phyloP scores from a whole-genome alignment of 495 filamentous ascomycete species.

The Xylaria acuta region DNA sequence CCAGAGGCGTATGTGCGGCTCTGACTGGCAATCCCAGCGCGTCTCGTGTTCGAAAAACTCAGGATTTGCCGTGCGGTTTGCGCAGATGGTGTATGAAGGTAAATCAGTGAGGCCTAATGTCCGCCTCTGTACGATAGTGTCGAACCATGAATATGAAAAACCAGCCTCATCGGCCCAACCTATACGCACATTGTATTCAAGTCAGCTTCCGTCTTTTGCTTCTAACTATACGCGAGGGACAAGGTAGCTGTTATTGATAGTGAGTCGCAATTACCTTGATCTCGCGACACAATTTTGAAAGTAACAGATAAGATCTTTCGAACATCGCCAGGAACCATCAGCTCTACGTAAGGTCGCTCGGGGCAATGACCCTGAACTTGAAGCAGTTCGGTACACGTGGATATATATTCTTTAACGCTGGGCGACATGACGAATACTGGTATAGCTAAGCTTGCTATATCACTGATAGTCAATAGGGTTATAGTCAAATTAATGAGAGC shows the following conservation, averaged over 20 bases:
- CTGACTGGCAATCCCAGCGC: neutral
- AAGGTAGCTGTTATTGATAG: neutral
- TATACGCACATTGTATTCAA: neutral
- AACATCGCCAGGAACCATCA: neutral
- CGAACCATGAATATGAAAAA: neutral
- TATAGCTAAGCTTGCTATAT: neutral
- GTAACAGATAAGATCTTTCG: constrained; percentile 2
- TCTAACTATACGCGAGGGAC: neutral
- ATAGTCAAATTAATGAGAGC: neutral
- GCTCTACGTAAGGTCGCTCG: neutral
- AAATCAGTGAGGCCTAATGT: neutral
- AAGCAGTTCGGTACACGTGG: neutral
- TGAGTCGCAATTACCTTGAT: neutral
- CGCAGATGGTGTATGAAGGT: neutral
- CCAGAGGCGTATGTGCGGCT: neutral
- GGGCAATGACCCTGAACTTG: constrained; percentile 1
- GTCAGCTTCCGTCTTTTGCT: neutral
- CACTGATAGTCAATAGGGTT: neutral
- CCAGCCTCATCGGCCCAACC: neutral
- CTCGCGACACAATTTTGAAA: neutral
- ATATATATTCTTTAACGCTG: neutral
- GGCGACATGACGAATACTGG: neutral
- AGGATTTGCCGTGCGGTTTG: neutral
- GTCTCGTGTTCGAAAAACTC: neutral
- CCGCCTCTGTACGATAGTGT: neutral